These are phyloP conservation scores for Boeremia exigua DNA, from an alignment of 2,329 filamentous ascomycete genomes.

Conservation along the genomic window DNA sequence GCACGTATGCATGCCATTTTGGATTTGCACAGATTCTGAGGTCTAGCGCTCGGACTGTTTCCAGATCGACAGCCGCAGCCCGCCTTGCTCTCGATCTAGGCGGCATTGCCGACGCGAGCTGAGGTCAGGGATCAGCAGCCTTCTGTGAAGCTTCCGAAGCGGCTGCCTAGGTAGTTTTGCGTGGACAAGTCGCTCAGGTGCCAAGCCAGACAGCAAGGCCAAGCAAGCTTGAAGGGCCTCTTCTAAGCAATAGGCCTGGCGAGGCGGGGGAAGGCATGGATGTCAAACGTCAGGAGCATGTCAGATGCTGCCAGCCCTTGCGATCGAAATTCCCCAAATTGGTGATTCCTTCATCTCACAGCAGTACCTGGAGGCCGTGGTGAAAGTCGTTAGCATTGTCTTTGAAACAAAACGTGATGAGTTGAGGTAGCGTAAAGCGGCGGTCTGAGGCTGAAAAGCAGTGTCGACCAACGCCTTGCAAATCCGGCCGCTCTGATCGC, in stretches of 20 bases:
- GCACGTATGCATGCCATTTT: not conserved
- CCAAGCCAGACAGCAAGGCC: not conserved
- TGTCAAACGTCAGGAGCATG: not conserved
- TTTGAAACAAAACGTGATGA: not conserved
- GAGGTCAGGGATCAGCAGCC: slow-evolving; percentile 1
- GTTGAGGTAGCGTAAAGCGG: not conserved
- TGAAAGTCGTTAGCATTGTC: no score
- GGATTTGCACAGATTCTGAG: not conserved
- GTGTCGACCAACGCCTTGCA: not conserved
- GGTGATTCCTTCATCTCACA: not conserved
- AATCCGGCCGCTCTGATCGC: slow-evolving; percentile 3
- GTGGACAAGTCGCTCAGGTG: not conserved
- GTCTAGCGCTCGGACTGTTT: slow-evolving; percentile 1
- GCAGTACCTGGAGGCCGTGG: not conserved
- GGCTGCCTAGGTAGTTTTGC: not conserved
- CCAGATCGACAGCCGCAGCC: not conserved
- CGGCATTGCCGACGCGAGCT: slow-evolving; percentile 12
- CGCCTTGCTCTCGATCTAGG: slow-evolving; percentile 4
- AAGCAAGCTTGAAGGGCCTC: slow-evolving; percentile 8
- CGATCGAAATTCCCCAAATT: not conserved
- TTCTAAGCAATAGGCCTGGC: not conserved
- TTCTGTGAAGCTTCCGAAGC: not conserved
- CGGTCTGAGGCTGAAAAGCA: slow-evolving; percentile 11
- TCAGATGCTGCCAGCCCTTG: not conserved
- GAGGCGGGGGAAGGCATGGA: not conserved